Conservation (phyloP, 257 asterid species). For the Parsonsia alboflavescens region DNA sequence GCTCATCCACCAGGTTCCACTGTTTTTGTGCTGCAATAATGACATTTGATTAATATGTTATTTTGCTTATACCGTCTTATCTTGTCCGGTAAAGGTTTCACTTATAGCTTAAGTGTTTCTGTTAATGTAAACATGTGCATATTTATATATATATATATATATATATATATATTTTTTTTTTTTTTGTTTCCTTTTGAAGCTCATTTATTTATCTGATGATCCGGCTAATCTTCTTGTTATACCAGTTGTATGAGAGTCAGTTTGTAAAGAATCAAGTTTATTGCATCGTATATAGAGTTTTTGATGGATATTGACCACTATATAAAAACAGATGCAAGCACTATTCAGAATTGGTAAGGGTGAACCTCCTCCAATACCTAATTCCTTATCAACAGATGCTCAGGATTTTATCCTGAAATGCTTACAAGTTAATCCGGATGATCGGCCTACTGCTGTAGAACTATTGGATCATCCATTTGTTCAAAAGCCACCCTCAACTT, state of each 20-base stretch:
- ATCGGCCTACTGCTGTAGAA: slow-evolving; percentile 69
- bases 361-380: slow-evolving; percentile 67
- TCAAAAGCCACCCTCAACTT: slow-evolving; percentile 42
- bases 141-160: too few species aligned
- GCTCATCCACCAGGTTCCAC: not conserved
- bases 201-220: not conserved
- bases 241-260: not conserved
- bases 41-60: not conserved
- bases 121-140: not conserved
- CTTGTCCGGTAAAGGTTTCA: not conserved
- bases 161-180: too few species aligned
- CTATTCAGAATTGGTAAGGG: slow-evolving; percentile 73
- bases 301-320: not conserved
- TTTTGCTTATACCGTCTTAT: not conserved
- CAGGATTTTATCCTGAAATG: slow-evolving; percentile 63
- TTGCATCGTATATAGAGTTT: not conserved
- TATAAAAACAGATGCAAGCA: slow-evolving; percentile 54
- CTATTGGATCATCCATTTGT: slow-evolving; percentile 84
- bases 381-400: slow-evolving; percentile 73
- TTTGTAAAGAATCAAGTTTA: not conserved
- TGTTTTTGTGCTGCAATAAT: not conserved
- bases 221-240: not conserved
- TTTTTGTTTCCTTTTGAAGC: not conserved
- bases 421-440: slow-evolving; percentile 67
- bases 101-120: not conserved